Base-by-base conservation (phyloP, 805 yeast species). In the Limtongia smithiae region DNA sequence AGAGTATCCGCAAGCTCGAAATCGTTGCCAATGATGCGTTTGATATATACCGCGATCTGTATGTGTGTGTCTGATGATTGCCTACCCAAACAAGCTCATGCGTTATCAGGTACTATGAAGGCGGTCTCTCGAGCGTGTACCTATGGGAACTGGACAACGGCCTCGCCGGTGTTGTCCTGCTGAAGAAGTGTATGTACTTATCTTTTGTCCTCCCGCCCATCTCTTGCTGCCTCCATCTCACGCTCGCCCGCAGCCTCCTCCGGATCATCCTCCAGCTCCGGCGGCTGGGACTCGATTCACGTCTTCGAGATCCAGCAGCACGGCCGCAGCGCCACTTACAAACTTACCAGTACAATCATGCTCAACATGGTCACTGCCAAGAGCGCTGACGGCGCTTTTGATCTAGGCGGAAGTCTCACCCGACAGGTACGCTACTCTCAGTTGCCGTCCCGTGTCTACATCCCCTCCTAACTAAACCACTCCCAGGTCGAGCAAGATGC, bases 271-370 rank as follows among this genome's bases (percentile, higher is more conserved):
- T 37, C 48, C 12, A 11, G 42, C 9, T 35, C 46, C 5, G 85
- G 90, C 12, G 72, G 75, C 43, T 91, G 98, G 98, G 96, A 93
- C 67, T 81, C 93, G 46, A 85, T 91, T 56, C 97, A 91, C 66
- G 97, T 91, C 8, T 78, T 93, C 58, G 97, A 91, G 66, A 82
- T 83, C 7, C 73, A 71, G 38, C 58, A 68, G 5, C 51, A 65
- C 2, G 58, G 58, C 14, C 57, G 60, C 22, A 68, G 71, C 35
- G 71, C 75, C 17, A 50, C 48, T 15, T 93, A 91, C 66, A 81
- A 82, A 57, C 70, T 91, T 52, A 91, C 97, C 2, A 81, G 95
- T 1, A 87, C 97, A 0, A 85, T 93, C 34, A 87, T 93, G 41
- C 74, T 91, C 50, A 90, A 85, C 62, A 69, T 93, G 56, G 50